Evolutionary conservation across 2,329 filamentous ascomycete genomes (phyloP).

Genomic region (Aspergillus tamarii): DNA sequence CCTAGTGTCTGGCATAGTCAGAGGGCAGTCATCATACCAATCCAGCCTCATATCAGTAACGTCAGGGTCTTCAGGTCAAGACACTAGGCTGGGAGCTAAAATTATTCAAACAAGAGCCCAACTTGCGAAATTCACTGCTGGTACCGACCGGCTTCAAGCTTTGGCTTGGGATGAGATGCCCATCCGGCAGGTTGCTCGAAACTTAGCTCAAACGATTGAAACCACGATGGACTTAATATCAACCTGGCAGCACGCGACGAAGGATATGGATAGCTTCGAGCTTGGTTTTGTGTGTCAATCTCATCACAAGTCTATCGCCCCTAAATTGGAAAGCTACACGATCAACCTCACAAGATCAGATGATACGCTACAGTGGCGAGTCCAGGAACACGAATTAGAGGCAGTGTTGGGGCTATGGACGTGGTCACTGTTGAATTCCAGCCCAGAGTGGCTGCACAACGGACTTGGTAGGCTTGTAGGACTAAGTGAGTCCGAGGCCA

Average conservation of each 20-base stretch:
- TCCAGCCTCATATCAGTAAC: constrained; percentile 15
- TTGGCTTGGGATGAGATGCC: constrained; percentile 33
- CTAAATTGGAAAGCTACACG: constrained; percentile 17
- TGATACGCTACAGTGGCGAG: constrained; percentile 30
- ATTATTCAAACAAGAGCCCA: constrained; percentile 27
- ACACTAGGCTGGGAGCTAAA: constrained; percentile 2
- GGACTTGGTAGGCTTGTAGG: constrained; percentile 29
- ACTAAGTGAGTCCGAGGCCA: constrained; percentile 23
- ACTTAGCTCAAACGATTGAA: constrained; percentile 29
- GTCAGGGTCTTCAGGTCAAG: neutral
- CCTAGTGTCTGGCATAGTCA: constrained; percentile 12
- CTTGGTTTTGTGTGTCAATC: constrained; percentile 24
- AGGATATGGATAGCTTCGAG: constrained; percentile 19
- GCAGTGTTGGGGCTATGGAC: constrained; percentile 38
- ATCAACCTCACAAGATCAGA: constrained; percentile 23
- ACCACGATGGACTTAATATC: constrained; percentile 33
- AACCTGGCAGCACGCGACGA: constrained; percentile 22
- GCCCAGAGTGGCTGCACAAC: constrained; percentile 18
- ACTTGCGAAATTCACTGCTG: constrained; percentile 28
- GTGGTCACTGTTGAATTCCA: constrained; percentile 32
- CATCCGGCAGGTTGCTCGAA: constrained; percentile 27
- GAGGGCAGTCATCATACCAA: constrained; percentile 9
- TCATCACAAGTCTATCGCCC: neutral
- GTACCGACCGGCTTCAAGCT: constrained; percentile 3
- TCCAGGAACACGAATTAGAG: constrained; percentile 32